Evolutionary conservation across 75 land plant species (phyloP).

Genomic region (Larix kaempferi): DNA sequence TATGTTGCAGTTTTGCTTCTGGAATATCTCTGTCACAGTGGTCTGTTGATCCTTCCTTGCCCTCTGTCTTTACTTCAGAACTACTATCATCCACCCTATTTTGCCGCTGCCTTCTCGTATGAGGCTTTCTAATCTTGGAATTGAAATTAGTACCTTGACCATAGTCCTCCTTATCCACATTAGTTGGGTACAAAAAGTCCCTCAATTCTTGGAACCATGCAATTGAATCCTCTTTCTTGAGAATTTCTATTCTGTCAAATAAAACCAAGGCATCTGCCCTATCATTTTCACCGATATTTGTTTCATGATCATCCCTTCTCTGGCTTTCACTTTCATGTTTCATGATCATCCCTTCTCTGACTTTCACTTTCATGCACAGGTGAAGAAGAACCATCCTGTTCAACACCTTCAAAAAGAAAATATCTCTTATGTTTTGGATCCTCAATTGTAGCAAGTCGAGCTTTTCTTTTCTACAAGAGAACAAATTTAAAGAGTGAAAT

Average conservation of each 20-base stretch:
- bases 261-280: slow-evolving; percentile 45
- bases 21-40: background rate
- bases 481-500: slow-evolving; percentile 5
- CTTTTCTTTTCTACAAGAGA: slow-evolving; percentile 57
- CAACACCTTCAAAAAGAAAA: slow-evolving; percentile 26
- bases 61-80: background rate
- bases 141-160: slow-evolving; percentile 6
- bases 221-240: slow-evolving; percentile 76
- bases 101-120: background rate
- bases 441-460: slow-evolving; percentile 79
- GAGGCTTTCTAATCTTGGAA: slow-evolving; percentile 9
- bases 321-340: slow-evolving; percentile 37
- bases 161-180: slow-evolving; percentile 13
- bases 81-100: slow-evolving; percentile 21
- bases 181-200: slow-evolving; percentile 57
- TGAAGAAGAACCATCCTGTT: slow-evolving; percentile 46
- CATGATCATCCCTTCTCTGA: too few relatives aligned
- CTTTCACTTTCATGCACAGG: slow-evolving; percentile 29
- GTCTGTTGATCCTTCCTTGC: background rate
- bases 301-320: slow-evolving; percentile 47
- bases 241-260: slow-evolving; percentile 52
- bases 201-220: slow-evolving; percentile 73
- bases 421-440: slow-evolving; percentile 41
- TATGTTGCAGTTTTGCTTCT: background rate
- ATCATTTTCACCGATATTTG: slow-evolving; percentile 33